Conservation (phyloP, 768 basidiomycete genomes). For the Grammothele lineata region DNA sequence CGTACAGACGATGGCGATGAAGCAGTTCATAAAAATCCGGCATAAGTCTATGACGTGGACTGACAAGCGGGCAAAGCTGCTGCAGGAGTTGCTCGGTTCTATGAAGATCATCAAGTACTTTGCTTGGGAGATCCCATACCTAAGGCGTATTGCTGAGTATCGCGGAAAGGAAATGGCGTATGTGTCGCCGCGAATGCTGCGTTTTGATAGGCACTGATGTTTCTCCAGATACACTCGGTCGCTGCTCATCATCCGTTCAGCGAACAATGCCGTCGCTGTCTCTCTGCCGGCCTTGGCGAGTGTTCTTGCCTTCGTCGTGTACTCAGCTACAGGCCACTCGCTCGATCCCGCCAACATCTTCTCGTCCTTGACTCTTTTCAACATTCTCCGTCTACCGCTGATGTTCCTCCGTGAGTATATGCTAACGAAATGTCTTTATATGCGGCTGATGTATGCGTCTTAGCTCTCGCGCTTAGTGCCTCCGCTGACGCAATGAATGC, state of each 20-base stretch:
- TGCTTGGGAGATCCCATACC: constrained; percentile 82
- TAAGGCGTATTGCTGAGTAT: constrained; percentile 66
- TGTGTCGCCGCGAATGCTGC: constrained; percentile 20
- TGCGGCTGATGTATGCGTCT: constrained; percentile 4
- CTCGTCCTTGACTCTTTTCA: constrained; percentile 82
- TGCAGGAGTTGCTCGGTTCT: constrained; percentile 85
- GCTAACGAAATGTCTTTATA: neutral
- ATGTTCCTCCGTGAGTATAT: constrained; percentile 51
- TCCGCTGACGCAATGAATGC: constrained; percentile 85
- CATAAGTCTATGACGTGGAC: constrained; percentile 82
- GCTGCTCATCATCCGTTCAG: constrained; percentile 61
- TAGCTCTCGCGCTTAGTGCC: constrained; percentile 68
- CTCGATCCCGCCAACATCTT: constrained; percentile 75
- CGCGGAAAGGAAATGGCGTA: constrained; percentile 69
- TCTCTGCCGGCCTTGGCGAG: constrained; percentile 76
- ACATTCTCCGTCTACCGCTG: constrained; percentile 74
- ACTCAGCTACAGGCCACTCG: constrained; percentile 65
- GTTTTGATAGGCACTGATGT: constrained; percentile 2
- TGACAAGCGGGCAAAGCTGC: constrained; percentile 82
- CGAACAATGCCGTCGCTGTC: constrained; percentile 63
- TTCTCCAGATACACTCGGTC: constrained; percentile 54
- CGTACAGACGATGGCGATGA: constrained; percentile 70
- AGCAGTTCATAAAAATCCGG: constrained; percentile 61
- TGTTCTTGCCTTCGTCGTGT: constrained; percentile 73
- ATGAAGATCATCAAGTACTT: constrained; percentile 95